phyloP scores from a whole-genome alignment of 441 rosid species.

The Gossypium schwendimanii region DNA sequence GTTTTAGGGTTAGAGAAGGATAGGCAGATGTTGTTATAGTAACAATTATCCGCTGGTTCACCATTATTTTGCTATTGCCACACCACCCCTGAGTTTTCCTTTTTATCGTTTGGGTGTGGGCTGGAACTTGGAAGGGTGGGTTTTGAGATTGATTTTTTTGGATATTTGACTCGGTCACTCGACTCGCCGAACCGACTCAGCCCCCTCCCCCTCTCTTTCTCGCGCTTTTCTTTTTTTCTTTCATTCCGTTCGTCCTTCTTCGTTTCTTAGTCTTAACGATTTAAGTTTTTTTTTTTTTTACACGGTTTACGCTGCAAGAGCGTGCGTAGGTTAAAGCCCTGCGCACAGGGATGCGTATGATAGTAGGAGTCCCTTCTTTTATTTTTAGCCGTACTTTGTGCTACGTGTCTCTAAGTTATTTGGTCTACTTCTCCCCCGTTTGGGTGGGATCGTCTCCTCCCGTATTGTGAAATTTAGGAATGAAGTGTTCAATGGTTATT shows the following conservation, averaged over 20 bases:
- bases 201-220: conserved; percentile 10
- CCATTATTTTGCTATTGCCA: conserved; percentile 81
- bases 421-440: not conserved
- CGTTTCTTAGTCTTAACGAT: conserved; percentile 5
- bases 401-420: not conserved
- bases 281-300: not conserved
- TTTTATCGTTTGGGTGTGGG: conserved; percentile 15
- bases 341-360: conserved; percentile 20
- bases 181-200: conserved; percentile 36
- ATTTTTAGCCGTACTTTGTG: not conserved
- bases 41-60: conserved; percentile 38
- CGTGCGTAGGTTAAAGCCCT: conserved; percentile 36
- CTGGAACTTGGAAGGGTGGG: not conserved
- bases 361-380: conserved; percentile 12
- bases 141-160: conserved; percentile 6
- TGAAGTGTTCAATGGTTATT: not conserved
- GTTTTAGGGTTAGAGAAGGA: conserved; percentile 42
- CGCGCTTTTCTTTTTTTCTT: conserved; percentile 7
- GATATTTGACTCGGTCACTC: conserved; percentile 25
- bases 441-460: not conserved
- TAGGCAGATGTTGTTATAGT: not conserved
- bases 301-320: conserved; percentile 37
- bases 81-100: conserved; percentile 31
- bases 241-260: conserved; percentile 10
- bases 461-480: not conserved